Percentiles rank a stretch among this genome's conserved stretches.
Evolutionary conservation across 2,329 filamentous ascomycete genomes (phyloP).

Genomic region (Sporothrix brunneoviolacea): DNA sequence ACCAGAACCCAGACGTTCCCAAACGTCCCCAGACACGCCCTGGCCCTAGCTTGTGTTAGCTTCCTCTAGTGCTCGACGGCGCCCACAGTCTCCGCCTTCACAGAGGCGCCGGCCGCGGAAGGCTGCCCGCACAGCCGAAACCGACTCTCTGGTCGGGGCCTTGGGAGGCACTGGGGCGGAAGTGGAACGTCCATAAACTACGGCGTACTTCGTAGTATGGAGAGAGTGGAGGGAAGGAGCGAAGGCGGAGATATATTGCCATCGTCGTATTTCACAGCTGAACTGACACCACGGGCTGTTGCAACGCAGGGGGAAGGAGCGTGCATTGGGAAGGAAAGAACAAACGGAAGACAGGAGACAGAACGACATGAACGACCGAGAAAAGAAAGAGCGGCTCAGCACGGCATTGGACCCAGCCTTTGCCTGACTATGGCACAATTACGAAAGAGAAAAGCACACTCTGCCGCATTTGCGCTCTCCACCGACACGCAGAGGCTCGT

Average conservation of each 20-base stretch:
- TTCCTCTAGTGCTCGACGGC: not conserved
- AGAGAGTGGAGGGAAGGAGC: not conserved
- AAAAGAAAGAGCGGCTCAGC: too few relatives aligned
- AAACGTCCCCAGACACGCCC: too few relatives aligned
- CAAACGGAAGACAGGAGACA: too few relatives aligned
- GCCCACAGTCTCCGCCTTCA: not conserved
- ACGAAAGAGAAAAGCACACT: too few relatives aligned
- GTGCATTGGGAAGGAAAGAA: not conserved
- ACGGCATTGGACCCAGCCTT: too few relatives aligned
- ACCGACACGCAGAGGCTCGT: not conserved
- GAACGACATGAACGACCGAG: too few relatives aligned
- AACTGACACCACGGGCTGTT: not conserved
- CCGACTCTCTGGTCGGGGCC: not conserved
- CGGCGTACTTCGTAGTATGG: not conserved
- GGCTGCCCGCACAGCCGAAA: conserved; percentile 1
- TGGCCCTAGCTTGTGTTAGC: not conserved
- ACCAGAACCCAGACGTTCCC: not conserved
- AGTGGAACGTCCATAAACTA: conserved; percentile 2
- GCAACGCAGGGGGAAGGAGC: too few relatives aligned
- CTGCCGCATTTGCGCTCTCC: not conserved
- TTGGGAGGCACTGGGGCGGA: not conserved
- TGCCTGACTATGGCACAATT: too few relatives aligned
- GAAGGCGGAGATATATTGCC: too few relatives aligned
- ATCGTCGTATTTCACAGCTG: not conserved
- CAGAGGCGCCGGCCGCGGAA: conserved; percentile 3